Conservation (phyloP, 2,329 filamentous ascomycete species). For the Penicillium freii region DNA sequence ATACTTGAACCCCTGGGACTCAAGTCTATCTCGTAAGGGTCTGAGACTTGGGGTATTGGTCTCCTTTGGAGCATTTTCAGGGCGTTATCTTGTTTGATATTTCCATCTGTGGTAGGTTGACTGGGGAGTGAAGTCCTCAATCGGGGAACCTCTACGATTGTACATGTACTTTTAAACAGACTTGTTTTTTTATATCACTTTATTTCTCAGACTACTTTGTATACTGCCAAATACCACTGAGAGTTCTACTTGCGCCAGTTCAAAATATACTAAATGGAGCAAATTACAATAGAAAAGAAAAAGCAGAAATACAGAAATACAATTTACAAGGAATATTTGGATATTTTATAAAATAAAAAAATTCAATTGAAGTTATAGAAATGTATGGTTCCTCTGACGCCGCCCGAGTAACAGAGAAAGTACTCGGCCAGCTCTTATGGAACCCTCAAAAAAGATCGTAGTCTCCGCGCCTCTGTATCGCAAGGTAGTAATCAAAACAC, state of each 20-base stretch:
- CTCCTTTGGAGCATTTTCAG: constrained; percentile 37
- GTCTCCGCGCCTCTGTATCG: constrained; percentile 62
- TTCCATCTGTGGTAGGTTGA: constrained; percentile 23
- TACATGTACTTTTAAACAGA: constrained; percentile 38
- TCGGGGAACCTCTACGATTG: constrained; percentile 25
- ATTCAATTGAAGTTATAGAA: constrained; percentile 10
- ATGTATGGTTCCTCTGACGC: constrained; percentile 84
- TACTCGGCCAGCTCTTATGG: constrained; percentile 73
- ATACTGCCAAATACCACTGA: constrained; percentile 18
- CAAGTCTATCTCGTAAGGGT: constrained; percentile 28
- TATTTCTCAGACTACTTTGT: constrained; percentile 11
- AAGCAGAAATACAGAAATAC: too few species aligned
- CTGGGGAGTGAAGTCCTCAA: constrained; percentile 17
- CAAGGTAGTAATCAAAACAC: constrained; percentile 63
- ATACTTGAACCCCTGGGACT: constrained; percentile 59
- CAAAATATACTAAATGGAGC: neutral
- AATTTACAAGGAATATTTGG: neutral
- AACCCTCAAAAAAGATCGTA: constrained; percentile 48
- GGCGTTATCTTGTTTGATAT: constrained; percentile 35
- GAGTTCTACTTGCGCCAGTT: neutral
- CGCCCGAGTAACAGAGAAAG: constrained; percentile 68
- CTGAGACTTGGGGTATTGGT: constrained; percentile 21
- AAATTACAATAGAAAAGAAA: neutral
- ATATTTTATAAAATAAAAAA: constrained; percentile 1
- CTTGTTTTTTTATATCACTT: constrained; percentile 20